Evolutionary conservation across 108 stramenopile genomes (phyloP).

Genomic region (Schizochytrium sp.): DNA sequence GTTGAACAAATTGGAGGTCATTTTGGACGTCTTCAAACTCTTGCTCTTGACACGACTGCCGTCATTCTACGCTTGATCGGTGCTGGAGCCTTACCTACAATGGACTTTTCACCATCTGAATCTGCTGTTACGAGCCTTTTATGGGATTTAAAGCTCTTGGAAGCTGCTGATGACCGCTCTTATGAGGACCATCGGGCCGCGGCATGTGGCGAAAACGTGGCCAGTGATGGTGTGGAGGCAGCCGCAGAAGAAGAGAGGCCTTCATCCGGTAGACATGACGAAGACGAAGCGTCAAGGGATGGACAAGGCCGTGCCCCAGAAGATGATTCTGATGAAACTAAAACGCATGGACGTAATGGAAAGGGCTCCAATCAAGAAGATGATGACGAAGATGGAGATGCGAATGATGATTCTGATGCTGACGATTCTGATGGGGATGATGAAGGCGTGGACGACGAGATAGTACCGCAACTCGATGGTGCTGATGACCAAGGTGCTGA

Average conservation of each 20-base stretch:
- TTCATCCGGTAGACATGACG: background rate
- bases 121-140: background rate
- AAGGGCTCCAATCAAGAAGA: background rate
- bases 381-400: conserved; percentile 11
- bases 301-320: background rate
- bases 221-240: background rate
- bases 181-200: background rate
- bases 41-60: conserved; percentile 28
- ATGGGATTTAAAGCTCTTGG: background rate
- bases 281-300: background rate
- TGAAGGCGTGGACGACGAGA: background rate
- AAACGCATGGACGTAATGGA: background rate
- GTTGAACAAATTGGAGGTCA: background rate
- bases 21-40: background rate
- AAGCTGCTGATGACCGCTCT: background rate
- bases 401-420: conserved; percentile 58
- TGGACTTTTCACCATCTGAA: background rate
- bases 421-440: conserved; percentile 17
- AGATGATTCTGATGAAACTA: background rate
- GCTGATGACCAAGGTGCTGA: background rate
- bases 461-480: background rate
- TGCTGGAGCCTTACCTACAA: background rate
- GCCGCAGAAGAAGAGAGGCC: background rate
- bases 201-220: background rate
- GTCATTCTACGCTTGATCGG: conserved; percentile 28